These are phyloP conservation scores for Nemania abortiva DNA, from an alignment of 2,329 filamentous ascomycete species.

Conservation along the genomic window DNA sequence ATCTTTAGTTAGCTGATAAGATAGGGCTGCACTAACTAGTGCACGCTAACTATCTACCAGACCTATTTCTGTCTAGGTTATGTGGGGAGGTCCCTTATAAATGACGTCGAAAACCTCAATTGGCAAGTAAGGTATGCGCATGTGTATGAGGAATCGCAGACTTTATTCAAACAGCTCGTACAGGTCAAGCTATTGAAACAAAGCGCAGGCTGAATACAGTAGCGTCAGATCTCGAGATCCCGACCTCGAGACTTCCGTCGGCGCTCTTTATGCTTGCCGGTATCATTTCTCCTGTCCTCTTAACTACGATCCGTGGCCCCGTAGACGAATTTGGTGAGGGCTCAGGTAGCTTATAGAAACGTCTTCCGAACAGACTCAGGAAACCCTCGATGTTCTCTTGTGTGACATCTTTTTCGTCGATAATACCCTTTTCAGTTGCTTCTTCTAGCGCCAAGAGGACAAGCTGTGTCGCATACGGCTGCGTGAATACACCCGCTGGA, in stretches of 20 bases:
- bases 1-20: slow-evolving; percentile 20
- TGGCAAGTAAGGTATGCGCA: neutral
- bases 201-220: slow-evolving; percentile 58
- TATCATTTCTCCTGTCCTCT: slow-evolving; percentile 63
- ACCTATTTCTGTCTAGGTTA: slow-evolving; percentile 2
- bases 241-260: slow-evolving; percentile 58
- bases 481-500: slow-evolving; percentile 83
- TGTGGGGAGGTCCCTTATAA: neutral
- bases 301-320: slow-evolving; percentile 67
- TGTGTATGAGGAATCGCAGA: neutral
- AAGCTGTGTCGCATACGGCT: slow-evolving; percentile 65
- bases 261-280: slow-evolving; percentile 54
- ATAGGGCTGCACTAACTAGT: slow-evolving; percentile 23
- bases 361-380: slow-evolving; percentile 64
- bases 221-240: slow-evolving; percentile 57
- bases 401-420: slow-evolving; percentile 65
- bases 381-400: slow-evolving; percentile 67
- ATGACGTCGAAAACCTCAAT: no score
- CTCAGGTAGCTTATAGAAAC: slow-evolving; percentile 66
- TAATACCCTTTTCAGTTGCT: slow-evolving; percentile 66
- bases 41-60: slow-evolving; percentile 10
- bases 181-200: slow-evolving; percentile 28
- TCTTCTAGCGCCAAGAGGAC: slow-evolving; percentile 74
- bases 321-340: slow-evolving; percentile 56
- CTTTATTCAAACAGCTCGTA: neutral